Evolutionary conservation across 2,329 filamentous ascomycete genomes (phyloP), one percentile per base, ranked within the genome.

Genomic region (Colletotrichum incanum): DNA sequence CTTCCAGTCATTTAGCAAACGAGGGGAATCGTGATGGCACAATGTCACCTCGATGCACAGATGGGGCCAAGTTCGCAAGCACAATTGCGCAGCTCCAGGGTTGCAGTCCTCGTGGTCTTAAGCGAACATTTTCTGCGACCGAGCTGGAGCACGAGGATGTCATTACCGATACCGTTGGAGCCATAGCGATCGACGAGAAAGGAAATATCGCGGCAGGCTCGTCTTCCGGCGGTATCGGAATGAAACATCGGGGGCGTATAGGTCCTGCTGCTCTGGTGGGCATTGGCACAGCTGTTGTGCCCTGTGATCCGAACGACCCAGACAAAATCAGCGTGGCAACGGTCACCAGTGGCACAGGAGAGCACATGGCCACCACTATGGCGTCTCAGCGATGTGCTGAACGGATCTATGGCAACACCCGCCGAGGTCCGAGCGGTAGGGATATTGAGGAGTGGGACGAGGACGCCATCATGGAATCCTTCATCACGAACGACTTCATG

Each of bases 351-450:
- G 96, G 96, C 37, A 99, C 96, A 3, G 96, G 96, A 59, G 96
- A 99, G 83, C 96, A 99, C 80, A 99, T 99, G 93, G 94, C 95
- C 45, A 98, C 96, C 0, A 97, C 95, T 0, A 93, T 97, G 88
- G 96, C 96, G 14, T 95, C 96, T 8, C 92, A 93, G 71, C 92
- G 93, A 67, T 97, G 95, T 79, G 95, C 95, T 0, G 93, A 96
- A 75, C 90, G 96, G 56, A 87, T 99, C 34, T 98, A 95, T 79
- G 90, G 92, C 75, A 89, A 87, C 76, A 92, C 87, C 60, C 89
- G 86, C 78, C 91, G 89, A 75, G 88, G 84, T 2, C 83, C 82
- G 61, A 88, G 85, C 20, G 94, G 94, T 8, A 81, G 82, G 9
- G 90, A 93, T 74, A 85, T 93, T 20, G 82, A 87, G 14, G 92